These are phyloP conservation scores for Coprinellus aureogranulatus DNA, from an alignment of 768 basidiomycete genomes.

Conservation along the genomic window DNA sequence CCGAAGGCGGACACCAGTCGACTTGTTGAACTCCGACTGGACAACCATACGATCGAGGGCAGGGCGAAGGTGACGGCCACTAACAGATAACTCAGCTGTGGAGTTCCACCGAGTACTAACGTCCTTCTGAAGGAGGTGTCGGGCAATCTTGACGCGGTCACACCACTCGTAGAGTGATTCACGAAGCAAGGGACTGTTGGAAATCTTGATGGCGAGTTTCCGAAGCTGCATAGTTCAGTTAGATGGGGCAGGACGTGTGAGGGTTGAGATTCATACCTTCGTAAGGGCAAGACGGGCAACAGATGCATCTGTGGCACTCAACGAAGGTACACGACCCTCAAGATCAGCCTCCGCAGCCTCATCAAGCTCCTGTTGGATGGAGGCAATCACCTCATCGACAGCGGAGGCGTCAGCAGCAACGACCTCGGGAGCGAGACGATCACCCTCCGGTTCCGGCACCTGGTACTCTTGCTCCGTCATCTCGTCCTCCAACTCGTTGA, in stretches of 20 bases:
- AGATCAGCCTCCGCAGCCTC: constrained; percentile 30
- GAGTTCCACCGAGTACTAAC: constrained; percentile 7
- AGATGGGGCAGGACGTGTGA: not conserved
- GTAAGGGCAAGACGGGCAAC: not conserved
- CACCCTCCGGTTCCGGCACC: not conserved
- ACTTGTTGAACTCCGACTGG: constrained; percentile 4
- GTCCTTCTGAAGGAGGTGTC: not conserved
- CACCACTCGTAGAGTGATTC: not conserved
- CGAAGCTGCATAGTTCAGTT: not conserved
- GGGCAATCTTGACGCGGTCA: not conserved
- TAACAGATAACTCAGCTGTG: constrained; percentile 29
- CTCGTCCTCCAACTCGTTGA: constrained; percentile 8
- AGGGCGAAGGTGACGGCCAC: constrained; percentile 24
- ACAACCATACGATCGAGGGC: constrained; percentile 26
- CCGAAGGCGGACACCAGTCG: constrained; percentile 16
- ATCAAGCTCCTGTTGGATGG: constrained; percentile 20
- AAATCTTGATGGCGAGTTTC: not conserved
- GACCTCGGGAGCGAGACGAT: constrained; percentile 19
- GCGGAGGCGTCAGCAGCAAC: constrained; percentile 18
- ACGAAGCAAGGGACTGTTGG: not conserved
- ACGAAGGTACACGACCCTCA: not conserved
- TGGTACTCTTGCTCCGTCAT: constrained; percentile 5
- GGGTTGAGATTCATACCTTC: not conserved
- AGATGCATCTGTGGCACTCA: not conserved
- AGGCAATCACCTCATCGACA: constrained; percentile 16